Base-by-base conservation (phyloP, 352 stramenopile genomes). In the Globisporangium rhizosaccharum region DNA sequence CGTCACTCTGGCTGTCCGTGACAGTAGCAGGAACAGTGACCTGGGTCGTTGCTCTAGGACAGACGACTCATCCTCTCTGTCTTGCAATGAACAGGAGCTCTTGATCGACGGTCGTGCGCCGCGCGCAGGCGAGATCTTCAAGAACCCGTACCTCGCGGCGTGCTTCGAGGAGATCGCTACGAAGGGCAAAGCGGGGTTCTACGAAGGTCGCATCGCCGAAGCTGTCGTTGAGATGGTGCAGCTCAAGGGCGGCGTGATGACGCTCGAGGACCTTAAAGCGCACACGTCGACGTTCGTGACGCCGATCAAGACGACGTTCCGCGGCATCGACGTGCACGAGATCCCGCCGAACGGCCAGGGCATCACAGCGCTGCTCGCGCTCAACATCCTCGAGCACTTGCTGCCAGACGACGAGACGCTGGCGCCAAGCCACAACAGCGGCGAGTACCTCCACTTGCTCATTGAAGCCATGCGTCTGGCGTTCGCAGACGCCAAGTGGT, bases 271-370 rank as follows among this genome's bases (percentile, higher is more conserved):
- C 70, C 78, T 98, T 18, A 70, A 67, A 20, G 67, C 63, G 41
- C 93, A 98, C 73, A 72, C 62, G 49, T 94, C 83, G 37, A 86
- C 78, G 49, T 98, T 98, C 64, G 87, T 97, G 28, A 80, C 93
- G 57, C 90, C 95, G 2, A 97, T 98, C 51, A 87, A 76, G 39
- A 90, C 86, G 26, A 67, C 74, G 17, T 98, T 97, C 70, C 72
- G 77, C 49, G 79, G 82, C 3, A 67, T 97, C 20, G 73, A 92
- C 26, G 70, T 98, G n/a, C 94, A 97, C 70, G 92, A 98, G 73
- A 87, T 97, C 42, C 96, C 95, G 10, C 96, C 96, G 1, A 98
- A 98, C 67, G 95, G 94, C 51, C 94, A 99, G 71, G 96, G 96
- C n/a, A 96, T 99, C 68, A 92, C 93, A 20, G 96, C 87, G 39